Base-by-base conservation (phyloP, 2,329 filamentous ascomycete genomes). In the Aureobasidium sp. region DNA sequence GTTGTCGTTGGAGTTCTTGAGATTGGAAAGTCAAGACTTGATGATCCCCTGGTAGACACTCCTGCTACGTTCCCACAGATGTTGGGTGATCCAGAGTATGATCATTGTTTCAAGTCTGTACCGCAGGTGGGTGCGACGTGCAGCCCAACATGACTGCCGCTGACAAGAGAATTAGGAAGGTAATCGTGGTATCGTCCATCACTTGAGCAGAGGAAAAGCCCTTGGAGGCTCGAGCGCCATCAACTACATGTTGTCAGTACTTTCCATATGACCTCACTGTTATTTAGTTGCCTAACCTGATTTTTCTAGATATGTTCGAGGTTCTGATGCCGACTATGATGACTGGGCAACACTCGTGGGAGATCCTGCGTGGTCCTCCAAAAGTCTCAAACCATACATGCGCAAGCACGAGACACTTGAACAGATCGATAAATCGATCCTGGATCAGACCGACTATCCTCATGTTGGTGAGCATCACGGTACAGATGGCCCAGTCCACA, bases 341-440 rank as follows among this genome's bases (percentile, higher is more conserved):
- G 71, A 74, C 48, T 82, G 79, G 80, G 77, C 73, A 1, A 67
- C 72, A 36, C 66, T 73, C 2, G 71, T 75, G 0, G 72, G 70
- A 2, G 79, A 82, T 59, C 52, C 74, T 1, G 68, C 72, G 2
- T 84, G 80, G 73, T 75, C 74, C 63, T 80, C 78, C 61, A 69
- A 78, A 4, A 74, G 74, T 11, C 73, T 82, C 34, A 70, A 78
- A 17, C 77, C 77, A 1, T 84, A 78, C 68, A 71, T 74, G 67
- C 68, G 70, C 47, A 74, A 74, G 67, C 73, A 75, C 60, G 72
- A 75, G 58, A 74, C 69, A 1, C 67, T 75, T 11, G 72, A 75
- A 58, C 69, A 68, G 1, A 70, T 72, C 47, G 66, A 68, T 9
- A 68, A 69, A 11, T 55, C 62, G 41, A 67, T 72, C 17, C 66